Conservation (phyloP, 345 rosid species). For the Balakata baccata region DNA sequence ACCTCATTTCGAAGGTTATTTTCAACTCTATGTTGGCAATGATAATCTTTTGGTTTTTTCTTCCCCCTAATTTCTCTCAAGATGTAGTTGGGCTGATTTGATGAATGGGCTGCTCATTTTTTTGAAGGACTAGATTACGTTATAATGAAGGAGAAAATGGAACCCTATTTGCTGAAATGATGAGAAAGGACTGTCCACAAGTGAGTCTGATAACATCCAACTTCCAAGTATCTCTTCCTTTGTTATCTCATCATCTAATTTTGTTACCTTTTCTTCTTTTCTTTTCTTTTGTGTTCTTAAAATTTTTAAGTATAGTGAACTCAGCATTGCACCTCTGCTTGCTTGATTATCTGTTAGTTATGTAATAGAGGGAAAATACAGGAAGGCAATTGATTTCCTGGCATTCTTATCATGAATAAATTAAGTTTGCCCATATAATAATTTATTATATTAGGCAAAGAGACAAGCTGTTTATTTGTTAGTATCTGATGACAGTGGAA, state of each 20-base stretch:
- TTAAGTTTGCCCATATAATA: neutral
- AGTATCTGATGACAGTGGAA: too few species aligned
- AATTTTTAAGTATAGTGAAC: neutral
- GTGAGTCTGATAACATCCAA: slow-evolving; percentile 38
- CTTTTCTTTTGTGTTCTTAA: neutral
- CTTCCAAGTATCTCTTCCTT: neutral
- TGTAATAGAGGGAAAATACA: neutral
- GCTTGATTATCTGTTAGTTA: neutral
- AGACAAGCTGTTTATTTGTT: neutral
- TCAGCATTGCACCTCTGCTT: neutral
- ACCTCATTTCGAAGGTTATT: slow-evolving; percentile 1
- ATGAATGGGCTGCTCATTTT: slow-evolving; percentile 98
- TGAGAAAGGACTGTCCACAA: slow-evolving; percentile 96
- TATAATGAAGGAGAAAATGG: slow-evolving; percentile 95
- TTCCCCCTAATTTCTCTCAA: slow-evolving; percentile 30
- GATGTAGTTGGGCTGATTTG: slow-evolving; percentile 97
- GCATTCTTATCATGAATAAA: neutral
- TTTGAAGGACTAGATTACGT: slow-evolving; percentile 96
- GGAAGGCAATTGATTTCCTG: neutral
- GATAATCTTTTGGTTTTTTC: slow-evolving; percentile 4
- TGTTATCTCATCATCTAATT: neutral
- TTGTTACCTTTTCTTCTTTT: neutral
- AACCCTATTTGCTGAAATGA: slow-evolving; percentile 82
- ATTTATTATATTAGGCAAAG: neutral
- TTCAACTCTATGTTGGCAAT: neutral